Percentiles rank a stretch among this genome's conserved stretches.
Evolutionary conservation across 2,329 filamentous ascomycete genomes (phyloP).

Genomic region (Aspergillus bombycis): DNA sequence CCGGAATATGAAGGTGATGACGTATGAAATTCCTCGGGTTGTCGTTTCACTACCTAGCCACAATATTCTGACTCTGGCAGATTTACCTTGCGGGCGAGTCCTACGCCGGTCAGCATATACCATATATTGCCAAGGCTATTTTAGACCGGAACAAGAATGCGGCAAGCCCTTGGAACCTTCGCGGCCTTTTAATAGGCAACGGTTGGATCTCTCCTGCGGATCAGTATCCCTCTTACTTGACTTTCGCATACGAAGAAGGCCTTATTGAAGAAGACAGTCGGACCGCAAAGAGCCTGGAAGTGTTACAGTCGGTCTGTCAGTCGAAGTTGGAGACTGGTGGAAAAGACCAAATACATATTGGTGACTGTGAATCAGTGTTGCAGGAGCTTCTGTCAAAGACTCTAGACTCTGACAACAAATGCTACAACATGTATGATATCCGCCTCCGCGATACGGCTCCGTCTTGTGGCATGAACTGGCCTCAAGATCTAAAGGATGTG

Average conservation of each 20-base stretch:
- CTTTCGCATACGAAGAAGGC: conserved; percentile 76
- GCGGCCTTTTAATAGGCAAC: conserved; percentile 90
- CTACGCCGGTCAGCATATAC: conserved; percentile 95
- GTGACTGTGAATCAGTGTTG: conserved; percentile 76
- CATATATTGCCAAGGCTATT: conserved; percentile 92
- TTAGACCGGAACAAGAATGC: conserved; percentile 78
- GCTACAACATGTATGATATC: conserved; percentile 97
- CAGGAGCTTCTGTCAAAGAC: conserved; percentile 71
- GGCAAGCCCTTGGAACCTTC: conserved; percentile 70
- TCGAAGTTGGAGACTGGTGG: conserved; percentile 58
- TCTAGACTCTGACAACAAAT: conserved; percentile 59
- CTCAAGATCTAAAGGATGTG: conserved; percentile 76
- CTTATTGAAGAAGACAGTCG: conserved; percentile 71
- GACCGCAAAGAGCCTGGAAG: conserved; percentile 66
- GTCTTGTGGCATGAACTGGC: conserved; percentile 97
- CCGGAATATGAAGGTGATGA: conserved; percentile 91
- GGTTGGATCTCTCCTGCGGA: conserved; percentile 92
- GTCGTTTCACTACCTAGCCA: background rate
- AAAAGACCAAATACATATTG: conserved; percentile 66
- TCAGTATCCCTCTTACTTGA: conserved; percentile 86
- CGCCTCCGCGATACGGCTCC: conserved; percentile 78
- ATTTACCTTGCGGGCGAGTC: conserved; percentile 95
- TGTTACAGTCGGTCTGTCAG: conserved; percentile 69
- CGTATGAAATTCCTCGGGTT: conserved; percentile 59
- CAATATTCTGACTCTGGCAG: conserved; percentile 50